These are phyloP conservation scores for Naganishia antarctica DNA, from an alignment of 768 basidiomycete species.

Conservation along the genomic window DNA sequence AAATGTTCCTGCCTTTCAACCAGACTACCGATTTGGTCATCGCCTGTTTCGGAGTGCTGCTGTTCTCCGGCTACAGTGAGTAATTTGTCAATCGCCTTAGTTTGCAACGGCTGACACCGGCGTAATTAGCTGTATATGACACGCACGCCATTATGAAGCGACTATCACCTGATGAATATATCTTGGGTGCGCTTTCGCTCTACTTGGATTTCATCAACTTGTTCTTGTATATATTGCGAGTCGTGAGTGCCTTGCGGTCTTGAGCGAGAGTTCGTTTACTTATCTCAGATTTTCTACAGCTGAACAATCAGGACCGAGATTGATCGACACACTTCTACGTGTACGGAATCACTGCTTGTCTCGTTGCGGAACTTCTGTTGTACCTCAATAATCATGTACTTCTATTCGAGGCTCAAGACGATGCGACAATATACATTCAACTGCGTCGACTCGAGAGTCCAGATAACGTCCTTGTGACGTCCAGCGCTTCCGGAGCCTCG, in stretches of 20 bases:
- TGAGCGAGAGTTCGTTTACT: not conserved
- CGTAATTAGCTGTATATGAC: slow-evolving; percentile 58
- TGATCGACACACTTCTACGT: too few relatives aligned
- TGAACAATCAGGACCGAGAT: slow-evolving; percentile 18
- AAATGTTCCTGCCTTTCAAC: slow-evolving; percentile 79
- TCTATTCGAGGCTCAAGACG: too few relatives aligned
- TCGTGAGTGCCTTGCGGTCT: slow-evolving; percentile 36
- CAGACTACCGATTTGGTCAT: slow-evolving; percentile 75
- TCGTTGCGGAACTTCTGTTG: too few relatives aligned
- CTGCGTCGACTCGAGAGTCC: too few relatives aligned
- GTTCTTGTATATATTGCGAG: slow-evolving; percentile 48
- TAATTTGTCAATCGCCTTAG: not conserved
- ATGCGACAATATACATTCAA: too few relatives aligned
- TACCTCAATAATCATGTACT: too few relatives aligned
- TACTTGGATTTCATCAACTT: slow-evolving; percentile 75
- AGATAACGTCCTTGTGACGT: too few relatives aligned
- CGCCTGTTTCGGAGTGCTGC: slow-evolving; percentile 68
- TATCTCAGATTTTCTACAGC: too few relatives aligned
- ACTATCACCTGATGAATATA: slow-evolving; percentile 87
- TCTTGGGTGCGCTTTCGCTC: slow-evolving; percentile 82
- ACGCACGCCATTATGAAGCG: slow-evolving; percentile 84
- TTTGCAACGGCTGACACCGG: not conserved
- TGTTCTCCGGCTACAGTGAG: slow-evolving; percentile 73
- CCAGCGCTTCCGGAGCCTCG: too few relatives aligned
- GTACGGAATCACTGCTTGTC: too few relatives aligned